Base-by-base conservation (phyloP, 2,329 filamentous ascomycete species). In the Penicillium sp. region DNA sequence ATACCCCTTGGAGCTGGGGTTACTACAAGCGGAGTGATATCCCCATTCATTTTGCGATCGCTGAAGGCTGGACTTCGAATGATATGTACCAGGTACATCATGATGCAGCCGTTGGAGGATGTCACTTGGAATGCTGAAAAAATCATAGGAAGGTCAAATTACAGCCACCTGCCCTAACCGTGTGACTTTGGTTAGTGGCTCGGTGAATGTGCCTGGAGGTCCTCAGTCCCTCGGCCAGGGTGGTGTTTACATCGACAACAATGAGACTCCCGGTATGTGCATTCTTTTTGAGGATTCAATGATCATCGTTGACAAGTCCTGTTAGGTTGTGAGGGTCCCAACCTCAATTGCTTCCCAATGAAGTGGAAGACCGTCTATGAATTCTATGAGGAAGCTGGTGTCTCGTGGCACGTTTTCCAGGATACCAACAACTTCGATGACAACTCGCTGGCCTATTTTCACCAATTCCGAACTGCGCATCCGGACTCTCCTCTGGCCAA, bases 11-110 rank as follows among this genome's bases (percentile, higher is more conserved):
- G 62, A 73, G 68, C 40, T 73, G 72, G 64, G 72, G 68, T 0
- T 72, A 75, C 51, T 67, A 69, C 44, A 71, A 69, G 40, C 57
- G 71, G n/a, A 50, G 63, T 3, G 74, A 77, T 39, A 59, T 77
- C n/a, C 74, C 74, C 0, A 65, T 73, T 11, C 74, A 77, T 12
- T 77, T 71, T 52, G 67, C 69, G 3, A 66, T 77, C 46, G 74
- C 73, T 0, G 74, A 77, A 38, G 70, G 64, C 7, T 77, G 70
- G 68, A 72, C 73, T 0, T 50, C 75, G 12, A 73, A 65, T 2
- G 75, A 78, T 49, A 77, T 77, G 73, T 77, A 77, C 42, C 73
- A 71, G 48, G 65, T 64, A 31, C 11, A 30, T 22, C 12, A 0
- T 32, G 17, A 27, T 7, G 15, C 3, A 13, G n/a, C n/a, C 18